Base-by-base conservation (phyloP, 345 rosid species). In the Eucalyptus paniculata region DNA sequence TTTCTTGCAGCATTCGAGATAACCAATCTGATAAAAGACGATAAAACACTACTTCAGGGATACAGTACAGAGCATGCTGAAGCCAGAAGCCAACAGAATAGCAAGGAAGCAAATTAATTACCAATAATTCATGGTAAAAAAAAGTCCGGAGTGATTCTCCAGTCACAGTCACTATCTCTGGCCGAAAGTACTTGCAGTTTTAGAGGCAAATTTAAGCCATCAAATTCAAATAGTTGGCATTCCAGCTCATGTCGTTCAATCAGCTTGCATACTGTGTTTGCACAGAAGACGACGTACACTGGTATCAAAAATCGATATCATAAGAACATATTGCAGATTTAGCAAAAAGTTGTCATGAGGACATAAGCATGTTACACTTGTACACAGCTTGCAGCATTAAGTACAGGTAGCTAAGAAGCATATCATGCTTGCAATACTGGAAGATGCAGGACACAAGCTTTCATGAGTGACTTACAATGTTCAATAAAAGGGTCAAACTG, bases 61-160 rank as follows among this genome's bases (percentile, higher is more conserved):
- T 54, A 65, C 58, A 47, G 42, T 49, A 28, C 51, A 50, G 56
- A 23, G 28, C 45, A 50, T 86, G 62, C 87, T 30, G 14, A 60
- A 50, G 16, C 9, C 50, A 69, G 14, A 24, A 49, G 45, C 49
- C 14, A 21, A 4, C 10, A 26, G 37, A 54, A 32, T 12, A 26
- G 80, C 87, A 86, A 50, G 83, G 80, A 67, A n/a, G 86, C 24
- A 37, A 50, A 49, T 56, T 51, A 34, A 86, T 94, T 91, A 96
- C 99, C 93, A 97, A 92, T 89, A 97, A 96, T 94, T 95, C 99
- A 90, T 98, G 98, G 93, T 98, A 97, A 89, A 97, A 97, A 91
- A 95, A 96, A 88, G 99, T 96, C 86, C 97, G 97, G 40, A 98
- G 97, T 87, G 98, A 97, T 92, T 97, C 99, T 90, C 98, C 99